Conservation (phyloP, 2,329 filamentous ascomycete genomes). For the Fusarium compactum region DNA sequence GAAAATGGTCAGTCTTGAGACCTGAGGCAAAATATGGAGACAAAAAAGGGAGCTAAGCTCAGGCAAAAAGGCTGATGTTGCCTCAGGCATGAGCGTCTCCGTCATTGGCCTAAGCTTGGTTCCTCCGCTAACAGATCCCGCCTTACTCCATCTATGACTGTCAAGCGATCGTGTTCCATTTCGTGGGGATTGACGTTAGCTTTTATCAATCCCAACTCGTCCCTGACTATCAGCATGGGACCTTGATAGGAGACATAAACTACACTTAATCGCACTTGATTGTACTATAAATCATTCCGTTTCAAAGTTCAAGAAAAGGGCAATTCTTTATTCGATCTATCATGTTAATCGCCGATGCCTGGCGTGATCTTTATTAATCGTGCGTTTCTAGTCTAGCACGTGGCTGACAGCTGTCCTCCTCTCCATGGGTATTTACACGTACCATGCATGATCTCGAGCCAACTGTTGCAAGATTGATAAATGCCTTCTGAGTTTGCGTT, state of each 20-base stretch:
- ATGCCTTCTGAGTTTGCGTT: conserved; percentile 13
- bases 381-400: conserved; percentile 28
- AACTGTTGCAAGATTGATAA: conserved; percentile 24
- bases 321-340: not conserved
- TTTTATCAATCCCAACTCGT: conserved; percentile 17
- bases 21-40: conserved; percentile 39
- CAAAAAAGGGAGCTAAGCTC: conserved; percentile 20
- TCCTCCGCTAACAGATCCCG: conserved; percentile 30
- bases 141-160: conserved; percentile 1
- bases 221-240: not conserved
- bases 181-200: conserved; percentile 23
- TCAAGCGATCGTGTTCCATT: conserved; percentile 20
- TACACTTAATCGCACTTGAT: not conserved
- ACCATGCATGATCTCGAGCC: conserved; percentile 18
- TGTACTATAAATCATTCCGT: not conserved
- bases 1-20: conserved; percentile 12
- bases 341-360: conserved; percentile 4
- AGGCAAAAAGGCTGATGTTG: conserved; percentile 19
- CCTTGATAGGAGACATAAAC: not conserved
- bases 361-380: conserved; percentile 16
- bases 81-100: conserved; percentile 49
- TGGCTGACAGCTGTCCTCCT: conserved; percentile 32
- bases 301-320: not conserved
- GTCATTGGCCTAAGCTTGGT: conserved; percentile 40
- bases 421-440: conserved; percentile 28